Conservation (phyloP, 2,329 filamentous ascomycete genomes). For the Colletotrichum chlorophyti region DNA sequence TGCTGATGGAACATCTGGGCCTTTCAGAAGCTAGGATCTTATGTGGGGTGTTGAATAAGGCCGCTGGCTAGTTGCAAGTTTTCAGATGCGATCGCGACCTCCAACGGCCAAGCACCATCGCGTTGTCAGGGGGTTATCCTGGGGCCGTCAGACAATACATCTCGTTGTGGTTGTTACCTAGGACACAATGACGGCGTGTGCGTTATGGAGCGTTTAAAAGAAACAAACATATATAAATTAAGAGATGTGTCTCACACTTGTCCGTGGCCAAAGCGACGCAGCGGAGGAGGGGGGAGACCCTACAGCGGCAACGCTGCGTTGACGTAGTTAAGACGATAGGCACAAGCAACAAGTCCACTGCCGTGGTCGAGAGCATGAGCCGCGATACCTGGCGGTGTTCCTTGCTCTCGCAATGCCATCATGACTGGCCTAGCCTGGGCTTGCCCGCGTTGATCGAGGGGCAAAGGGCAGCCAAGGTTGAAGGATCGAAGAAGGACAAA, state of each 20-base stretch:
- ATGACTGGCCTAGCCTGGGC: constrained; percentile 8
- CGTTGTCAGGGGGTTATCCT: constrained; percentile 2
- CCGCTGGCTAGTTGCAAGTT: neutral
- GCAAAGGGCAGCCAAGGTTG: constrained; percentile 19
- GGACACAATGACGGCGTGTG: constrained; percentile 18
- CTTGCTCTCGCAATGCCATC: constrained; percentile 9
- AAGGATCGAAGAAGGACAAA: constrained; percentile 29
- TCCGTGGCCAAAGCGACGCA: neutral
- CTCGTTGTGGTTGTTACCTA: neutral
- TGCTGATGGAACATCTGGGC: constrained; percentile 1
- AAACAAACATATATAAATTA: constrained; percentile 15
- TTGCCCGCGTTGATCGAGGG: constrained; percentile 16
- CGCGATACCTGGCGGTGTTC: constrained; percentile 19
- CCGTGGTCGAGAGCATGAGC: neutral
- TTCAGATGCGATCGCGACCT: neutral
- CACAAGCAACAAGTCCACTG: neutral
- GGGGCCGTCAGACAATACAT: neutral
- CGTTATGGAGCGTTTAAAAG: constrained; percentile 10
- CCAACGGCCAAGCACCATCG: constrained; percentile 3
- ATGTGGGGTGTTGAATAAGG: constrained; percentile 17
- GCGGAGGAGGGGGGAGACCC: neutral
- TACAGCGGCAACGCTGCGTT: constrained; percentile 4
- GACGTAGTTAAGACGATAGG: neutral
- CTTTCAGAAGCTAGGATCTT: neutral
- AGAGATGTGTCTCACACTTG: constrained; percentile 10